Evolutionary conservation across 805 yeast species (phyloP), one percentile per base, ranked within the genome.

Genomic region (Ogataea ganodermae): DNA sequence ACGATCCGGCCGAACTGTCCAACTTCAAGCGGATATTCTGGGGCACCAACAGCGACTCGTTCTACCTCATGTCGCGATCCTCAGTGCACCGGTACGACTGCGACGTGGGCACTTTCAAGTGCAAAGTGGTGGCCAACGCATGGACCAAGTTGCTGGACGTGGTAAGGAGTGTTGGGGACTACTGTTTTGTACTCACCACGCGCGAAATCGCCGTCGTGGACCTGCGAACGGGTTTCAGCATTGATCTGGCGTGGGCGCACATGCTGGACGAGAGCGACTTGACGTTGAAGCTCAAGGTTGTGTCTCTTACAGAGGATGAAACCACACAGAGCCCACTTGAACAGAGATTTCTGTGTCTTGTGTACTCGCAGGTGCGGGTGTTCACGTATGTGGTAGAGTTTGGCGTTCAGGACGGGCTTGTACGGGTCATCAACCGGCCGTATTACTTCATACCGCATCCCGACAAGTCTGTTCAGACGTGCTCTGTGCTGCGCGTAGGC

Each of bases 161-260:
- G 44, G 57, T 48, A 17, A 60, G 61, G 35, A 35, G 42, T 3
- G 59, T 59, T 32, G 71, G 62, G 7, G 54, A 66, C 2, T 69
- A 73, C 49, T 66, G 75, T 3, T 73, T 85, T 33, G 56, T 86
- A 5, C 65, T 89, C 22, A 87, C 96, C 0, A 75, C 89, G 0
- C 78, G 75, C 47, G 91, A 86, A 56, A 43, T 90, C 6, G 74
- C 80, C 0, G 68, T 90, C 73, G 55, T 84, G 16, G 69, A 69
- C 10, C 39, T 55, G 2, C 60, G 61, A 14, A 45, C 53, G 13
- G 65, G 67, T 10, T 59, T 79, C n/a, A 66, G 66, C 24, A 72
- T 86, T 48, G 49, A 79, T 2, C 57, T 89, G 1, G 77, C 91
- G 0, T 86, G 95, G 91, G 84, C 83, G 50, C 96, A 89, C 63